Evolutionary conservation across 768 basidiomycete genomes (phyloP).

Genomic region (Psilocybe sp.): DNA sequence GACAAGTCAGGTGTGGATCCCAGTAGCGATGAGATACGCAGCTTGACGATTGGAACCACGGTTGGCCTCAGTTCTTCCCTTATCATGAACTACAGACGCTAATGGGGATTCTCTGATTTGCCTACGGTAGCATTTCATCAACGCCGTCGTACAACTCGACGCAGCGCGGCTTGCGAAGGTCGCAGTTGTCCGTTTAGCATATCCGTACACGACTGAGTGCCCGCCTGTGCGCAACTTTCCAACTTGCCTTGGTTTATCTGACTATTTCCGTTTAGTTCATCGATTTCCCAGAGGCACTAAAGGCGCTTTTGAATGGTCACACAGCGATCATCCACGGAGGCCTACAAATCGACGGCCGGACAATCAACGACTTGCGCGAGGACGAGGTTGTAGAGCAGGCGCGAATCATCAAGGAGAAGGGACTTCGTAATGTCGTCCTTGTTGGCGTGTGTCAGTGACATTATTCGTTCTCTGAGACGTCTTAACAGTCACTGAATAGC

Average conservation of each 20-base stretch:
- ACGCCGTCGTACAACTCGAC: slow-evolving; percentile 60
- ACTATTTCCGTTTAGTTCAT: slow-evolving; percentile 30
- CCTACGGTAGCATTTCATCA: slow-evolving; percentile 54
- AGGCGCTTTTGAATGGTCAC: slow-evolving; percentile 26
- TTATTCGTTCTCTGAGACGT: background rate
- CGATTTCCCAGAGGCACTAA: slow-evolving; percentile 29
- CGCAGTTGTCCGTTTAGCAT: slow-evolving; percentile 62
- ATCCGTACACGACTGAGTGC: slow-evolving; percentile 54
- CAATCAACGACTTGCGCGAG: slow-evolving; percentile 34
- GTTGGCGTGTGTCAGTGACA: slow-evolving; percentile 26
- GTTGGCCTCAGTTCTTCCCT: slow-evolving; percentile 21
- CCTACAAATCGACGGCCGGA: slow-evolving; percentile 38
- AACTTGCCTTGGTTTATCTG: slow-evolving; percentile 20
- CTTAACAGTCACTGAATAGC: background rate
- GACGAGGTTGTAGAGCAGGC: slow-evolving; percentile 45
- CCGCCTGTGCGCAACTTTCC: slow-evolving; percentile 48
- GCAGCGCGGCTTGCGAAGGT: slow-evolving; percentile 51
- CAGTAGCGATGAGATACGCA: slow-evolving; percentile 35
- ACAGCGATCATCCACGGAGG: slow-evolving; percentile 33
- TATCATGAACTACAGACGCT: background rate
- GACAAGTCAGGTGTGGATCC: slow-evolving; percentile 30
- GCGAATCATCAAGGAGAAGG: slow-evolving; percentile 25
- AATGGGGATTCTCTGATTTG: background rate
- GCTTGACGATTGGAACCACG: slow-evolving; percentile 61
- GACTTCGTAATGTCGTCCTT: slow-evolving; percentile 26